phyloP scores from a whole-genome alignment of 305 asterid genomes.

The Solanum hybrid region DNA sequence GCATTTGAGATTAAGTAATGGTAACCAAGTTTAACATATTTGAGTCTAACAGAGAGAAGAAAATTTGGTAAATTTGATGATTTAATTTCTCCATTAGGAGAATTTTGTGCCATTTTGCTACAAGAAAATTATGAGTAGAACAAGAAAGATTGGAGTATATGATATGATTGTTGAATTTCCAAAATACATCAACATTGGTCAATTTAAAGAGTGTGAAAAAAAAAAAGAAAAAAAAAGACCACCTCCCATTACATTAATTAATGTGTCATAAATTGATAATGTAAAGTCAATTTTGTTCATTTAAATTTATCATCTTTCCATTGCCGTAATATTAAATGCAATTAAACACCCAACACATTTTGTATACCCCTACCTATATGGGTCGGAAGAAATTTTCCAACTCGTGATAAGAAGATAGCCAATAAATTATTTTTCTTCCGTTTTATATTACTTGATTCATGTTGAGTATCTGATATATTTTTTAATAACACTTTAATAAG shows the following conservation, averaged over 20 bases:
- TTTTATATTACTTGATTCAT: background rate
- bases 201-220: background rate
- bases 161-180: background rate
- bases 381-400: background rate
- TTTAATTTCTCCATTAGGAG: background rate
- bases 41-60: constrained; percentile 8
- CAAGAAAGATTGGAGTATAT: background rate
- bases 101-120: background rate
- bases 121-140: background rate
- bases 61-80: constrained; percentile 9
- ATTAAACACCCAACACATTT: background rate
- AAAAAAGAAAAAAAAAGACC: background rate
- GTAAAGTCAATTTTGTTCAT: background rate
- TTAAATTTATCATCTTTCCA: background rate
- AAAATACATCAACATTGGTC: background rate
- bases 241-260: background rate
- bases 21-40: constrained; percentile 17
- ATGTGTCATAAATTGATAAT: background rate
- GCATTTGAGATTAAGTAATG: constrained; percentile 13
- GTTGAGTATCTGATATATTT: background rate
- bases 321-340: background rate
- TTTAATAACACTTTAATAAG: background rate
- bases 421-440: background rate
- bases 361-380: background rate
- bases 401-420: background rate